Evolutionary conservation across 768 basidiomycete species (phyloP), one percentile per base, ranked within the genome.

Genomic region (Auriscalpium orientale): DNA sequence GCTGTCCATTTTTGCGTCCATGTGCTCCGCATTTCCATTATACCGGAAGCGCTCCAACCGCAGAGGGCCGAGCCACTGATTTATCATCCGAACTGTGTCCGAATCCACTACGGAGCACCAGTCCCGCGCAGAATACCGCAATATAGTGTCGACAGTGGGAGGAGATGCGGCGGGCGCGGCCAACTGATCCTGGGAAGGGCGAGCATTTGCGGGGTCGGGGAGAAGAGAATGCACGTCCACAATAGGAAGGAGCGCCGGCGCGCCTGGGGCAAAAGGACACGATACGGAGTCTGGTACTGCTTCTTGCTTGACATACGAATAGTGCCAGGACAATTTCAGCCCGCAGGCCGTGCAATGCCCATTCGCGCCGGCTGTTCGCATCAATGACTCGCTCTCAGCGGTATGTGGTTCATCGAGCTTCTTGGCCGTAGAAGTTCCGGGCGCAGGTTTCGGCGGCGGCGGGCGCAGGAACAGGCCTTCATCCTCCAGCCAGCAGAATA

Each of bases 401-500:
- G 8, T 47, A 43, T 43, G 40, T 18, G 40, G 40, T 15, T 43
- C 40, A 4, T 43, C 40, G 40, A 15, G 13, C 40, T 43, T 43
- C 13, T 36, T 36, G 36, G 15, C 44, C 8, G 40, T 16, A 46
- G 33, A 11, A n/a, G 58, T 55, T 22, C 34, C 44, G 11, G 61
- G 52, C 60, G 13, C 49, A n/a, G 48, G 56, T 47, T 53, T 58
- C 46, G 51, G 59, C 54, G 40, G 56, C 18, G 57, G 58, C 5
- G 65, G 62, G 45, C 76, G 72, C 20, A 71, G 68, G 58, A 75
- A 76, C 35, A 66, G 66, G 15, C 70, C 69, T 60, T 71, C 64
- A 18, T 76, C 75, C 56, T 75, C 74, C 18, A 79, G 65, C 71
- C 75, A 79, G 38, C 63, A 68, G 57, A 72, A 77, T 8, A 80